phyloP scores from a whole-genome alignment of 306 rosid species.

The Oemleria cerasiformis region DNA sequence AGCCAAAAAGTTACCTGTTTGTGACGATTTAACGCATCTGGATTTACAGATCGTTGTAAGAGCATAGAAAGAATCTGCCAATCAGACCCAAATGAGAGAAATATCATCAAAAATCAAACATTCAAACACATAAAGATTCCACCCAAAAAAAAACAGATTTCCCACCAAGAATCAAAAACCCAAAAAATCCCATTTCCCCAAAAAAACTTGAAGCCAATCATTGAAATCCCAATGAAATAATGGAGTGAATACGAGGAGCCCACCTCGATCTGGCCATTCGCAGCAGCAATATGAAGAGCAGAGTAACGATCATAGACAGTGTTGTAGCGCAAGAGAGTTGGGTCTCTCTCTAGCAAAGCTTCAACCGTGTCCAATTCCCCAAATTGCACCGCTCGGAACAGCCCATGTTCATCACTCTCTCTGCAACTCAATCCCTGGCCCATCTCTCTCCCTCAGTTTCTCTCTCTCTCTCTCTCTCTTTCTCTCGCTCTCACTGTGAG shows the following conservation, averaged over 20 bases:
- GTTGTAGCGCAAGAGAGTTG: constrained; percentile 47
- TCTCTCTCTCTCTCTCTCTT: background rate
- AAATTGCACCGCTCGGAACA: constrained; percentile 74
- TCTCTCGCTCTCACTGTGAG: background rate
- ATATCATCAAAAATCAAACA: constrained; percentile 14
- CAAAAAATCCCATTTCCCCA: constrained; percentile 21
- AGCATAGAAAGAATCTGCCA: constrained; percentile 72
- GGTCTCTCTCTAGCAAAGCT: constrained; percentile 45
- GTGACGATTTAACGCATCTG: constrained; percentile 88
- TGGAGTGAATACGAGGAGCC: constrained; percentile 10
- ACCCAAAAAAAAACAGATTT: background rate
- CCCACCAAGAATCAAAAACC: constrained; percentile 3
- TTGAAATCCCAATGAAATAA: background rate
- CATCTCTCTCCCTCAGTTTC: constrained; percentile 37
- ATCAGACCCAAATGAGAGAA: background rate
- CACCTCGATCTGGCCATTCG: constrained; percentile 96
- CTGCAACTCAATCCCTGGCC: constrained; percentile 95
- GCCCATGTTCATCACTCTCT: constrained; percentile 60
- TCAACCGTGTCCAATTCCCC: constrained; percentile 60
- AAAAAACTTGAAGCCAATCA: background rate
- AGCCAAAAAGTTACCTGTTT: constrained; percentile 58
- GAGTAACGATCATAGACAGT: constrained; percentile 86
- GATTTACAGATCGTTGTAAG: constrained; percentile 69
- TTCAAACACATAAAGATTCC: constrained; percentile 11
- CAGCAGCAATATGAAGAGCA: constrained; percentile 88